Base-by-base conservation (phyloP, 2,329 filamentous ascomycete species). In the Davidsoniella virescens region DNA sequence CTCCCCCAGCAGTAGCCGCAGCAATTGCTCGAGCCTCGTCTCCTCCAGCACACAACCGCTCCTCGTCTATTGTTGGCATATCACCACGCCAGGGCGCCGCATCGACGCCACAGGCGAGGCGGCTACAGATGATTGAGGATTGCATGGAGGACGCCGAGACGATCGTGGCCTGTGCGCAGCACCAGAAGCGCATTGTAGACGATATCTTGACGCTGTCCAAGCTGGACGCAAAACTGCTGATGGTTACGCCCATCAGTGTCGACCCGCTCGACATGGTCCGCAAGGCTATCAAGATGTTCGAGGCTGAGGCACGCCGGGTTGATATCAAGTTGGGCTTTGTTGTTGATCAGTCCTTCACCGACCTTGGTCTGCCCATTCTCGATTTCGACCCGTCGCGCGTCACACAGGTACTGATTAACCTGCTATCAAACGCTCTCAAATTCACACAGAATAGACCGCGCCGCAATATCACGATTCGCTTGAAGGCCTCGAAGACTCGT, bases 361-460 rank as follows among this genome's bases (percentile, higher is more conserved):
- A 71, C 1, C 65, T 80, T 1, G 65, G 65, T 0, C 66, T 84
- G 33, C 75, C 82, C 36, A 87, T 78, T 69, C 75, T 87, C 2
- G 65, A 71, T 33, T 63, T 87, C 25, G 85, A 90, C 60, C 80
- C 84, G 0, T 82, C 80, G 14, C 73, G 84, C 20, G 77, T 90
- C 46, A 73, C 84, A 47, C 84, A 90, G 62, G 81, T 88, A 1
- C 68, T 88, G 3, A 87, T 90, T 61, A 90, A 90, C 57, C 70
- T 90, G 1, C 74, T 84, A 7, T 85, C 83, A 6, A 90, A 90
- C 58, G 82, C 84, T 0, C 80, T 90, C 62, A 90, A 90, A 58
- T 90, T 88, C 59, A 90, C 85, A 1, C 78, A 78, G 36, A 70
- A 70, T 0, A 75, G 80, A 16, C 69, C 70, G 14, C 73, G 68